A percentile compares a stretch with the other conserved stretches of the same genome.
Evolutionary conservation across 495 filamentous ascomycete genomes (phyloP).

Genomic region (Lineolata rhizophorae): DNA sequence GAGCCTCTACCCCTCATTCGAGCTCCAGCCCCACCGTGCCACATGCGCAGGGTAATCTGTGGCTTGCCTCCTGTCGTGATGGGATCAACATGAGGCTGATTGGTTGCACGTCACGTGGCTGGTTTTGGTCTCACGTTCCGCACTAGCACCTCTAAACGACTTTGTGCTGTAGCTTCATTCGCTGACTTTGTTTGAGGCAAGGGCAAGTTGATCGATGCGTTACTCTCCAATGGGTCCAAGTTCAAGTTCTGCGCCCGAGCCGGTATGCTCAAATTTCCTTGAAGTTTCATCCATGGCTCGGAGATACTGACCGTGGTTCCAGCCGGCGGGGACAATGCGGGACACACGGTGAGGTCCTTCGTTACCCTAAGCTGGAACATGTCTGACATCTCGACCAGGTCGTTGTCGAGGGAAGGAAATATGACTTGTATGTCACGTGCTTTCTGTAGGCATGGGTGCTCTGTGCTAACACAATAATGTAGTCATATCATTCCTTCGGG

Average conservation of each 20-base stretch:
- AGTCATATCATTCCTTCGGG: conserved; percentile 30
- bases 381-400: neutral
- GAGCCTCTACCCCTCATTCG: neutral
- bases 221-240: conserved; percentile 9
- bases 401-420: conserved; percentile 6
- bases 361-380: conserved; percentile 2
- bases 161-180: too few species aligned
- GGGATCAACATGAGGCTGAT: too few species aligned
- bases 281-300: neutral
- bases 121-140: too few species aligned
- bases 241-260: conserved; percentile 11
- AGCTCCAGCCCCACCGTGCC: neutral
- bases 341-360: conserved; percentile 23
- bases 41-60: neutral
- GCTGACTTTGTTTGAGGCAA: too few species aligned
- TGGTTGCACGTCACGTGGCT: too few species aligned
- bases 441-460: conserved; percentile 31
- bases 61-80: neutral
- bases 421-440: conserved; percentile 43
- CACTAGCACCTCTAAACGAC: too few species aligned
- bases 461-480: conserved; percentile 3
- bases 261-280: neutral
- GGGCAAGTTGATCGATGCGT: conserved; percentile 12
- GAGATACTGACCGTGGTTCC: neutral
- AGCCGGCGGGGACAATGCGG: conserved; percentile 32